Base-by-base conservation (phyloP, 2,329 filamentous ascomycete species). In the Celoporthe dispersa region DNA sequence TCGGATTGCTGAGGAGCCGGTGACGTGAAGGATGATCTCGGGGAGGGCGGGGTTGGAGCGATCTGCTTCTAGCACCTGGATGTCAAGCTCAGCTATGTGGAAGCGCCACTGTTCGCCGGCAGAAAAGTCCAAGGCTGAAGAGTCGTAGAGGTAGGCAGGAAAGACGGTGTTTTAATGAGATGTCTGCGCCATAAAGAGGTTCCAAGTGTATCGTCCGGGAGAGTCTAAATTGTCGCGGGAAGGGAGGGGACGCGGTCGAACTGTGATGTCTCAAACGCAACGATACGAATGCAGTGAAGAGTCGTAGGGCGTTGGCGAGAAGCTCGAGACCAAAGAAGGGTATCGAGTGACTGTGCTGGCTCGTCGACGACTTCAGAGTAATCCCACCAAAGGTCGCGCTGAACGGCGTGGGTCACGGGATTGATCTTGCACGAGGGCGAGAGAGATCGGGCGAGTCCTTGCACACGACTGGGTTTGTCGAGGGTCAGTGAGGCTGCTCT, bases 11-110 rank as follows among this genome's bases (percentile, higher is more conserved):
- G 71, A 60, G 67, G 22, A 39, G 68, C 59, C 35, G 41, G 41
- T 64, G 8, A 69, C 12, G 35, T n/a, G 72, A 74, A 74, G 75
- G 74, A 73, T 48, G 76, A 76, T 57, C 74, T 66, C 41, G 11
- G 19, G 55, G 7, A n/a, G 53, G 7, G 63, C 2, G 31, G 11
- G 25, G 35, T 28, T 73, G 75, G 66, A 71, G 73, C 73, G 75
- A 78, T 80, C 80, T 80, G 76, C 80, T 81, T 82, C 80, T 69
- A 79, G 79, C 80, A 77, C 79, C 77, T 79, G 77, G 78, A 80
- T 74, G 69, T 73, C 41, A 64, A 70, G 75, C 74, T 72, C 77
- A 76, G 75, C 71, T 75, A 72, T 48, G 53, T 60, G 64, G 33
- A 25, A 63, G 11, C 44, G 60, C 74, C 77, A 77, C 76, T 68